phyloP scores from a whole-genome alignment of 2,329 filamentous ascomycete genomes.

The Hymenoscyphus infarciens region DNA sequence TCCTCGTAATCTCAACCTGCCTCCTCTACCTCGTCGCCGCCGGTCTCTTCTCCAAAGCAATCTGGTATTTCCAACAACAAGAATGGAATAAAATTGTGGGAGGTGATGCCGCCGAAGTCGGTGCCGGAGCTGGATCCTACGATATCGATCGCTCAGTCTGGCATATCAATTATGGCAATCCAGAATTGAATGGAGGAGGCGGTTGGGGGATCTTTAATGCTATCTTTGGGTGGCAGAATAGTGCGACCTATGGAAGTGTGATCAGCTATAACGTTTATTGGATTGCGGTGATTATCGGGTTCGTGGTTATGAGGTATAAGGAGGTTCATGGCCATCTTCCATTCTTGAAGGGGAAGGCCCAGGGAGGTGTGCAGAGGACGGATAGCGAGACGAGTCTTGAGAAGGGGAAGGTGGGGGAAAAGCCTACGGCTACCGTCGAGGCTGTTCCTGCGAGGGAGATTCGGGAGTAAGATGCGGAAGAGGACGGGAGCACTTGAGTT shows the following conservation, averaged over 20 bases:
- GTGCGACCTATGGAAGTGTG: slow-evolving; percentile 81
- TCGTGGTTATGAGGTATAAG: slow-evolving; percentile 62
- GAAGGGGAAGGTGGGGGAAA: not conserved
- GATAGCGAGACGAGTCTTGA: slow-evolving; percentile 6
- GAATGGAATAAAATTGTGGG: slow-evolving; percentile 52
- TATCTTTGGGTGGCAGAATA: slow-evolving; percentile 83
- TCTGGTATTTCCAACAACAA: slow-evolving; percentile 72
- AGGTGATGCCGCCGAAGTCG: slow-evolving; percentile 56
- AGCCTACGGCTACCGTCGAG: slow-evolving; percentile 8
- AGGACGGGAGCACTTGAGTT: not conserved
- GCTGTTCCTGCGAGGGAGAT: slow-evolving; percentile 15
- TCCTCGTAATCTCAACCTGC: slow-evolving; percentile 78
- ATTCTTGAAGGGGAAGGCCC: slow-evolving; percentile 24
- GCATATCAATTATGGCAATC: slow-evolving; percentile 84
- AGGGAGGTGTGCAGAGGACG: slow-evolving; percentile 1
- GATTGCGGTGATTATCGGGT: slow-evolving; percentile 65
- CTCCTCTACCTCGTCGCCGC: slow-evolving; percentile 81
- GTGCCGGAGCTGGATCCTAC: slow-evolving; percentile 70
- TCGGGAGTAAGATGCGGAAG: slow-evolving; percentile 11
- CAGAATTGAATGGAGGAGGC: slow-evolving; percentile 65
- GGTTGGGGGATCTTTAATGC: slow-evolving; percentile 89
- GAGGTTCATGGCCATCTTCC: slow-evolving; percentile 54
- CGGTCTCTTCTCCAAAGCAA: slow-evolving; percentile 71
- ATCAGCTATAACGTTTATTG: slow-evolving; percentile 88
- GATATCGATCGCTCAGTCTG: slow-evolving; percentile 75